Conservation (phyloP, 2,329 filamentous ascomycete species). For the Trichoderma koningii region DNA sequence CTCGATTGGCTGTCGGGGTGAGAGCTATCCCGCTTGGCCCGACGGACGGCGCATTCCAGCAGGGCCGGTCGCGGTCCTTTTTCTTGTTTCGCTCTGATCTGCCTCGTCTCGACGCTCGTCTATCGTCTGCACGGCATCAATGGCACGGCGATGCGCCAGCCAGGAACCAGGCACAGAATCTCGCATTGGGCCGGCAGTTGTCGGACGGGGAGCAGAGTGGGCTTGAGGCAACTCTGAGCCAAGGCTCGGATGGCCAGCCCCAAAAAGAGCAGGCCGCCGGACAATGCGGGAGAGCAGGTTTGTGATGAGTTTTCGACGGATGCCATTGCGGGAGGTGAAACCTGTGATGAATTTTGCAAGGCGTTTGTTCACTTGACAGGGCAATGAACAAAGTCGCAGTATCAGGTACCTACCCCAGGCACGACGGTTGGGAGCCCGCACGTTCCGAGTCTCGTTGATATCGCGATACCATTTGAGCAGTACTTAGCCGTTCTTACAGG, state of each 20-base stretch:
- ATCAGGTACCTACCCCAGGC: too few species aligned
- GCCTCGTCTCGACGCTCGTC: background rate
- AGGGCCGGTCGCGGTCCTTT: background rate
- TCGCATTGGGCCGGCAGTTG: conserved; percentile 4
- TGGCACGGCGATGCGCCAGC: background rate
- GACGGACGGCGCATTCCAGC: conserved; percentile 3
- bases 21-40: background rate
- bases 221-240: conserved; percentile 8
- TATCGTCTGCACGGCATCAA: background rate
- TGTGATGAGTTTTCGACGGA: too few species aligned
- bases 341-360: too few species aligned
- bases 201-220: conserved; percentile 4
- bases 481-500: too few species aligned
- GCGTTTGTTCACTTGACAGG: too few species aligned
- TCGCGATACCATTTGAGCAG: too few species aligned
- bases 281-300: background rate
- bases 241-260: conserved; percentile 20
- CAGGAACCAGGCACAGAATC: conserved; percentile 27
- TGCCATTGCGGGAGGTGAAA: too few species aligned
- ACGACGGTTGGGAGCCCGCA: too few species aligned
- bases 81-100: background rate
- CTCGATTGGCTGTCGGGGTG: background rate
- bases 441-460: too few species aligned
- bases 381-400: too few species aligned
- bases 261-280: conserved; percentile 25